Percentiles rank a stretch among this genome's conserved stretches.
phyloP scores from a whole-genome alignment of 108 stramenopile genomes.

The Epipyxis sp. region DNA sequence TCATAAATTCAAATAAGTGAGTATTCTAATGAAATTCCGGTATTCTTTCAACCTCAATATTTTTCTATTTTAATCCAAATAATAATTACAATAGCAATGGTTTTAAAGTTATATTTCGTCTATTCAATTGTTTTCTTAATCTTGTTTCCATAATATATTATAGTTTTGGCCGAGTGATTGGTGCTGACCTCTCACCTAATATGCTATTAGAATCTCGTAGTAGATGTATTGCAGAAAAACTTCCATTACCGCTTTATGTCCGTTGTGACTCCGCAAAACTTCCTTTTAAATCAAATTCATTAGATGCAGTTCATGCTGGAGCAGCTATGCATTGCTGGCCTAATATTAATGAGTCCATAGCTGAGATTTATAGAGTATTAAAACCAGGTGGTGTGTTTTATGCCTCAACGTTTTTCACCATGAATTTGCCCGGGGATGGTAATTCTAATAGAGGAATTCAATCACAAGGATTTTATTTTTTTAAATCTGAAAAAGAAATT shows the following conservation, averaged over 20 bases:
- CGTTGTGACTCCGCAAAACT: constrained; percentile 80
- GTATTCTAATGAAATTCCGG: no score
- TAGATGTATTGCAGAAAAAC: constrained; percentile 37
- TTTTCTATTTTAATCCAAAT: no score
- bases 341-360: constrained; percentile 66
- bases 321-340: constrained; percentile 98
- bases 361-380: constrained; percentile 79
- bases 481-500: constrained; percentile 27
- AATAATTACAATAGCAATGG: no score
- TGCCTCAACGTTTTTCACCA: constrained; percentile 85
- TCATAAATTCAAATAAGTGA: constrained; percentile 67
- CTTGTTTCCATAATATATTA: no score
- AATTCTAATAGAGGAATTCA: constrained; percentile 53
- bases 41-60: no score
- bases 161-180: constrained; percentile 75
- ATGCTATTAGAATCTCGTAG: constrained; percentile 80
- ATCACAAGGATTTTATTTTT: constrained; percentile 9
- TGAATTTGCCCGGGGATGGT: no score
- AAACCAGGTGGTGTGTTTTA: constrained; percentile 86
- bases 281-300: constrained; percentile 65
- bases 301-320: constrained; percentile 83
- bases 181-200: constrained; percentile 80
- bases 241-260: constrained; percentile 68
- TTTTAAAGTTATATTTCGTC: no score
- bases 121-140: no score